Percentiles rank a stretch among this genome's conserved stretches.
Conservation (phyloP, 2,329 filamentous ascomycete genomes). For the Aschersonia sp. region DNA sequence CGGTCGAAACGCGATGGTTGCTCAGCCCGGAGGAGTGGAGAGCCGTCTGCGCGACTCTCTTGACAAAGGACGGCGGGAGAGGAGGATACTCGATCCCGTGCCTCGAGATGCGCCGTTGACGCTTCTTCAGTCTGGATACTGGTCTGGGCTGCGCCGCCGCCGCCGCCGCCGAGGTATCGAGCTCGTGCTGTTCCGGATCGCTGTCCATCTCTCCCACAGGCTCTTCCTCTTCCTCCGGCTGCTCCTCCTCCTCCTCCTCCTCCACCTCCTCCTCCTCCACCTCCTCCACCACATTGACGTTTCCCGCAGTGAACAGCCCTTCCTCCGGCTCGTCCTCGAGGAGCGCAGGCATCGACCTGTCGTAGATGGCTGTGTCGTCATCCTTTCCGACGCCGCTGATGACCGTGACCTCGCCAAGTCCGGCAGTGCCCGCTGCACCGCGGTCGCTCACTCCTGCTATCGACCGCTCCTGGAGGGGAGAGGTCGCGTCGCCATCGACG, state of each 20-base stretch:
- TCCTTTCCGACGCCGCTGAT: conserved; percentile 6
- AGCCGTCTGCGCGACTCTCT: conserved; percentile 57
- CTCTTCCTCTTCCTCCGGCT: not conserved
- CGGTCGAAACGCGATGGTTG: conserved; percentile 56
- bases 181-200: not conserved
- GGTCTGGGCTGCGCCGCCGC: not conserved
- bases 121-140: conserved; percentile 12
- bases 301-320: conserved; percentile 1
- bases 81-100: conserved; percentile 65
- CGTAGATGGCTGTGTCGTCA: not conserved
- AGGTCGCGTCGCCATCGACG: conserved; percentile 13
- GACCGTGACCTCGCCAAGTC: conserved; percentile 3
- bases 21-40: conserved; percentile 49
- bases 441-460: not conserved
- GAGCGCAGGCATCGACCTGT: not conserved
- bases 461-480: conserved; percentile 4
- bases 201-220: not conserved
- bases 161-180: not conserved
- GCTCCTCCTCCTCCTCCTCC: not conserved
- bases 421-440: not conserved
- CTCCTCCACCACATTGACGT: not conserved
- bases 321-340: conserved; percentile 2
- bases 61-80: conserved; percentile 58
- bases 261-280: not conserved
- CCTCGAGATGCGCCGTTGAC: conserved; percentile 40